Evolutionary conservation across 768 basidiomycete species (phyloP).

Genomic region (Termitomyces titanicus): DNA sequence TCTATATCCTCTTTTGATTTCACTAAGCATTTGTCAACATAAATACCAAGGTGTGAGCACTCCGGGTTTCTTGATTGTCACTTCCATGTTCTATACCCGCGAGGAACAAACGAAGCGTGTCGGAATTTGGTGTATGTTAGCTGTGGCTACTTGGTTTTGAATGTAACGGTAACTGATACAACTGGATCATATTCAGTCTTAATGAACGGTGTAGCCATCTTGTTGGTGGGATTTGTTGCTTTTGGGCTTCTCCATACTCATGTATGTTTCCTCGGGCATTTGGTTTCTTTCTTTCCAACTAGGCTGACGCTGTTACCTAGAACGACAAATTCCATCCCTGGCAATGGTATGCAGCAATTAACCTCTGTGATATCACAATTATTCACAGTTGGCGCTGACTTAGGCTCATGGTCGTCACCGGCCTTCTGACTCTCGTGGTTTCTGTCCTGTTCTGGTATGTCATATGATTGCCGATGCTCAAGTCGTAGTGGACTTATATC

Average conservation of each 20-base stretch:
- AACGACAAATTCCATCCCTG: conserved; percentile 59
- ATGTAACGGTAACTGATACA: not conserved
- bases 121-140: conserved; percentile 75
- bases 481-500: not conserved
- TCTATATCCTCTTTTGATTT: not conserved
- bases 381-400: conserved; percentile 5
- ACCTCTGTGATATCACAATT: not conserved
- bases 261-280: conserved; percentile 21
- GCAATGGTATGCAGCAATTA: conserved; percentile 57
- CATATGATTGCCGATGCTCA: not conserved
- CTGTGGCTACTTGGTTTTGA: too few species aligned
- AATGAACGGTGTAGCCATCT: conserved; percentile 76
- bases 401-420: conserved; percentile 76
- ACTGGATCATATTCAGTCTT: conserved; percentile 40
- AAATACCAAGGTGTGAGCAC: conserved; percentile 56
- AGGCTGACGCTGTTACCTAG: conserved; percentile 17
- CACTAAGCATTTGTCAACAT: not conserved
- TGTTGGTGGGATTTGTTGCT: conserved; percentile 65
- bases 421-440: conserved; percentile 42
- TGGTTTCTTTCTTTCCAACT: conserved; percentile 5
- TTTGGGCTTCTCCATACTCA: conserved; percentile 65
- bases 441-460: conserved; percentile 4
- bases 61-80: conserved; percentile 78
- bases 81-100: conserved; percentile 79
- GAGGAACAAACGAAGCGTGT: conserved; percentile 69